Evolutionary conservation across 2,329 filamentous ascomycete species (phyloP).

Genomic region (Trichoderma simmonsii): DNA sequence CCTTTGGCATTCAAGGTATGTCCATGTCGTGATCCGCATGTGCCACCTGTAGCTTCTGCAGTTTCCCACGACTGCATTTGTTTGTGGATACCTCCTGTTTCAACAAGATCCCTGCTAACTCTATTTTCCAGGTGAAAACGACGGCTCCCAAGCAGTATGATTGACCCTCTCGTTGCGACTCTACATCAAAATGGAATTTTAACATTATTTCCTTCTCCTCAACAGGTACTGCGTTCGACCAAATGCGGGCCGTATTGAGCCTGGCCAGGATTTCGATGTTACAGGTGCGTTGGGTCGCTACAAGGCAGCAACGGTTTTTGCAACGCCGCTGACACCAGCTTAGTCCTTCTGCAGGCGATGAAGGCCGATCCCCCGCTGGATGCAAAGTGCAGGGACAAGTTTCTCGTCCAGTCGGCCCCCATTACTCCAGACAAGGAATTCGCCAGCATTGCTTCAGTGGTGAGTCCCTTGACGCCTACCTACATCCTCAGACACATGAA

Average conservation of each 20-base stretch:
- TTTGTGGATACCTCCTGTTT: constrained; percentile 14
- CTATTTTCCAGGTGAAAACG: constrained; percentile 77
- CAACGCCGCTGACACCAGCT: constrained; percentile 24
- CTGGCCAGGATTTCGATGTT: constrained; percentile 86
- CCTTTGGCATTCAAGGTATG: constrained; percentile 69
- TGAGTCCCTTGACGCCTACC: constrained; percentile 44
- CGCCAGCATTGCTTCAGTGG: constrained; percentile 74
- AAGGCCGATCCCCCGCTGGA: constrained; percentile 86
- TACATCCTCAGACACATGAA: not conserved
- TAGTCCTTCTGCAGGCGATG: constrained; percentile 96
- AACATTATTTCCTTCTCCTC: not conserved
- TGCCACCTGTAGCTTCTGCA: not conserved
- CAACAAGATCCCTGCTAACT: constrained; percentile 20
- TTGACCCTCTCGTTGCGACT: constrained; percentile 33
- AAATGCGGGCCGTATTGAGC: constrained; percentile 93
- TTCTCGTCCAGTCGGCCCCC: constrained; percentile 87
- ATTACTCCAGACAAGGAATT: constrained; percentile 83
- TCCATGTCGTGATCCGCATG: constrained; percentile 34
- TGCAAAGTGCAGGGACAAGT: constrained; percentile 94
- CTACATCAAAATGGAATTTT: not conserved
- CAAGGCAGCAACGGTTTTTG: not conserved
- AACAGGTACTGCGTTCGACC: constrained; percentile 92
- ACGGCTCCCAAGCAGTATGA: constrained; percentile 95
- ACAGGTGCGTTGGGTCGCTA: constrained; percentile 61
- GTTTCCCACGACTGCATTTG: not conserved